These are phyloP conservation scores for Penicillium angulare DNA, from an alignment of 495 filamentous ascomycete genomes.

Conservation along the genomic window DNA sequence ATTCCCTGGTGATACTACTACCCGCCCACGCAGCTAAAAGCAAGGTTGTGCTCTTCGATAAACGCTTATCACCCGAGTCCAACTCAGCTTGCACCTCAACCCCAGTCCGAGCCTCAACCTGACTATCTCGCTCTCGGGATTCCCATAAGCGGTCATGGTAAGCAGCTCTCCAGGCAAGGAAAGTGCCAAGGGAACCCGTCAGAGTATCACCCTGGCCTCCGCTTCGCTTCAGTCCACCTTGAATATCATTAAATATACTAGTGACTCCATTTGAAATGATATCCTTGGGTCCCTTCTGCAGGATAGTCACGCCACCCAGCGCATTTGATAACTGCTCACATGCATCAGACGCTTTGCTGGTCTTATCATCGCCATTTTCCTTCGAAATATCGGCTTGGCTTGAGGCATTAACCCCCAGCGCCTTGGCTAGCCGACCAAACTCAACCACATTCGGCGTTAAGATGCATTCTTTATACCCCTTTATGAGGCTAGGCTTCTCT, in stretches of 20 bases:
- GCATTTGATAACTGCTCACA: conserved; percentile 73
- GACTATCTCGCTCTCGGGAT: conserved; percentile 44
- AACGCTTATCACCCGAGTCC: conserved; percentile 42
- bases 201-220: conserved; percentile 96
- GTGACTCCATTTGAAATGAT: conserved; percentile 78
- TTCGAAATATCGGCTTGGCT: conserved; percentile 43
- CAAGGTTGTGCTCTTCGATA: conserved; percentile 62
- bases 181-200: conserved; percentile 83
- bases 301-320: conserved; percentile 83
- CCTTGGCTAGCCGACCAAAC: conserved; percentile 77
- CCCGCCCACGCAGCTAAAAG: conserved; percentile 83
- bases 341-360: conserved; percentile 47
- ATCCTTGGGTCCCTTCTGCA: conserved; percentile 88
- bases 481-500: conserved; percentile 71
- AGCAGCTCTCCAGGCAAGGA: conserved; percentile 82
- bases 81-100: conserved; percentile 43
- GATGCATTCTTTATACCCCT: conserved; percentile 80
- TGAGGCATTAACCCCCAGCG: conserved; percentile 57
- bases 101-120: conserved; percentile 35
- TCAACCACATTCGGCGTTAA: conserved; percentile 94
- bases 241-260: conserved; percentile 68
- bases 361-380: conserved; percentile 38
- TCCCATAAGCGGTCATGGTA: conserved; percentile 87
- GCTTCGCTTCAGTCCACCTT: conserved; percentile 83
- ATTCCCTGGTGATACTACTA: conserved; percentile 84